Evolutionary conservation across 139 green algal species (phyloP).

Genomic region (Haematococcus lacustris): DNA sequence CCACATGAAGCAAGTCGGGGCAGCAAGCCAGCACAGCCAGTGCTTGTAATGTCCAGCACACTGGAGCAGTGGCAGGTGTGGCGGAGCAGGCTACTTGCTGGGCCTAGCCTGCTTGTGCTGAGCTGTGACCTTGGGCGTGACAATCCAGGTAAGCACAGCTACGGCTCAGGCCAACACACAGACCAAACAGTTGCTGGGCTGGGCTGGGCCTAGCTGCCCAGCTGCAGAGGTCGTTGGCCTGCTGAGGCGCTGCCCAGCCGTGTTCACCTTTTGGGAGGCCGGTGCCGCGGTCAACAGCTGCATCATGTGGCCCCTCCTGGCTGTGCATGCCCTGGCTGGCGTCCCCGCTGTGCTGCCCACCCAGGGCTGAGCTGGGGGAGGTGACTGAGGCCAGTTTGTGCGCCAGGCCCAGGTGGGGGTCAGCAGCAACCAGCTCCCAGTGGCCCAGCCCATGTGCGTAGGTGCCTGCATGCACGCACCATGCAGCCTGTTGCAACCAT

Average conservation of each 20-base stretch:
- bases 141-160: too few relatives aligned
- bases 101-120: too few relatives aligned
- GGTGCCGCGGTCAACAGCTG: background rate
- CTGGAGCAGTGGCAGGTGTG: too few relatives aligned
- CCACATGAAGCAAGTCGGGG: too few relatives aligned
- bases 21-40: too few relatives aligned
- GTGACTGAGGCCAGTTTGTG: constrained; percentile 60
- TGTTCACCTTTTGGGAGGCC: background rate
- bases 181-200: too few relatives aligned
- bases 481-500: background rate
- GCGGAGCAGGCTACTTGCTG: too few relatives aligned
- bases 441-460: constrained; percentile 66
- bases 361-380: constrained; percentile 12
- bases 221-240: background rate
- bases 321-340: background rate
- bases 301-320: background rate
- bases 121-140: too few relatives aligned
- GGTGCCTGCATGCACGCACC: constrained; percentile 17
- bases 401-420: constrained; percentile 56
- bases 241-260: background rate
- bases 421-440: constrained; percentile 70
- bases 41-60: too few relatives aligned
- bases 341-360: constrained; percentile 7
- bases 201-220: too few relatives aligned
- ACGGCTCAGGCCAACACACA: too few relatives aligned